Evolutionary conservation across 2,329 filamentous ascomycete species (phyloP), one percentile per base, ranked within the genome.

Genomic region (Alternaria conjuncta): DNA sequence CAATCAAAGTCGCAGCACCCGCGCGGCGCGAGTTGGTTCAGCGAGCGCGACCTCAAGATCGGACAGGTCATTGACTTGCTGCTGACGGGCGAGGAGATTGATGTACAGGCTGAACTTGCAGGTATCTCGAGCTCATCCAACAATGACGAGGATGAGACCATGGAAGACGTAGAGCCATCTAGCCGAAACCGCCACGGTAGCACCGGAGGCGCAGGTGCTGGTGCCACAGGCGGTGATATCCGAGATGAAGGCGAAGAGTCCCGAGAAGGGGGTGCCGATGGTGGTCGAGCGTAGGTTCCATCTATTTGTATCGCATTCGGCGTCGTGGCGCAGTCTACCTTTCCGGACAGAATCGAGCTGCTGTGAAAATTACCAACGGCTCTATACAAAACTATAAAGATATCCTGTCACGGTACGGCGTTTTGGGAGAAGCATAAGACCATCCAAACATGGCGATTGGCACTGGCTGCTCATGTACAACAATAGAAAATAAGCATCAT

Each of bases 211-310:
- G 94, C 94, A 64, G 94, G 94, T 32, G 84, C 92, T 60, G 94
- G 87, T 81, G 94, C 94, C 57, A 97, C 94, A 3, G 95, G 95
- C 60, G 95, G 94, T 68, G 95, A 99, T 79, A 84, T 97, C 72
- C 89, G 94, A 81, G 90, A 96, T 80, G 96, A 98, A 81, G 96
- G 96, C 62, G 89, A 93, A 80, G 90, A 89, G 71, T 89, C 95
- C 69, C 88, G 96, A 83, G 94, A 97, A 82, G 96, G 95, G 64
- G 96, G 96, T 79, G 93, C 93, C 73, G 96, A 98, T 83, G 96
- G 96, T 77, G 96, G 93, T 84, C 90, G 96, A 97, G 96, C 95
- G 96, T 99, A 98, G 95, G 96, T 99, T 82, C 82, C 62, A 63
- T 75, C 61, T 64, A 63, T 71, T 73, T 72, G 64, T 71, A 70